Evolutionary conservation across 805 yeast genomes (phyloP).

Genomic region (Lipomyces starkeyi): DNA sequence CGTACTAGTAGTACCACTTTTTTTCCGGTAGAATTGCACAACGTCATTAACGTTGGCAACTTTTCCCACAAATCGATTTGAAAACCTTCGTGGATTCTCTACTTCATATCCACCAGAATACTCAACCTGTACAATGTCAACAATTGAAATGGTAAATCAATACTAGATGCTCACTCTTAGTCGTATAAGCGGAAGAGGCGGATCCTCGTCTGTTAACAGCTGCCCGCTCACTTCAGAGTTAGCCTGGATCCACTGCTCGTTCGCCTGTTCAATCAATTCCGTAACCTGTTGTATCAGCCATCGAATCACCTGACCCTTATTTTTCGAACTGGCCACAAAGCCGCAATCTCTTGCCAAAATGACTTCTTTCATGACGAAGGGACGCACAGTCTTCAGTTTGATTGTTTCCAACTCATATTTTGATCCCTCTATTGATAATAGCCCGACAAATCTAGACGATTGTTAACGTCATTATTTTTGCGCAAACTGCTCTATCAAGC

Average conservation of each 20-base stretch:
- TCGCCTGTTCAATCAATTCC: constrained; percentile 64
- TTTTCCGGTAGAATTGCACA: constrained; percentile 67
- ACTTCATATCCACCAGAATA: constrained; percentile 90
- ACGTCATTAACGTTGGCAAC: constrained; percentile 93
- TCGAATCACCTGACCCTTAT: constrained; percentile 63
- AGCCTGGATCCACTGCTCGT: constrained; percentile 53
- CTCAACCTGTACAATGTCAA: constrained; percentile 54
- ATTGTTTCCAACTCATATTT: constrained; percentile 65
- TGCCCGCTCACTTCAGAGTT: constrained; percentile 42
- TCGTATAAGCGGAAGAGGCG: constrained; percentile 83
- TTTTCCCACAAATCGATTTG: constrained; percentile 85
- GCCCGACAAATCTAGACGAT: constrained; percentile 54
- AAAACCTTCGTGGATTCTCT: constrained; percentile 86
- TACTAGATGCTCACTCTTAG: constrained; percentile 54
- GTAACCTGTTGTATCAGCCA: constrained; percentile 72
- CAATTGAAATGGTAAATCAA: neutral
- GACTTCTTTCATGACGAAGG: constrained; percentile 77
- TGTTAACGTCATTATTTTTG: too few species aligned
- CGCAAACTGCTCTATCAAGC: neutral
- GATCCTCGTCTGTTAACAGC: constrained; percentile 45
- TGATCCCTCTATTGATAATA: constrained; percentile 66
- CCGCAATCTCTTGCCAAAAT: constrained; percentile 58
- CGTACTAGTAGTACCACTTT: constrained; percentile 42
- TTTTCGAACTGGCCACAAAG: constrained; percentile 64
- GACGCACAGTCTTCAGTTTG: constrained; percentile 73